Evolutionary conservation across 2,329 filamentous ascomycete genomes (phyloP), one percentile per base, ranked within the genome.

Genomic region (Mycogone perniciosa): DNA sequence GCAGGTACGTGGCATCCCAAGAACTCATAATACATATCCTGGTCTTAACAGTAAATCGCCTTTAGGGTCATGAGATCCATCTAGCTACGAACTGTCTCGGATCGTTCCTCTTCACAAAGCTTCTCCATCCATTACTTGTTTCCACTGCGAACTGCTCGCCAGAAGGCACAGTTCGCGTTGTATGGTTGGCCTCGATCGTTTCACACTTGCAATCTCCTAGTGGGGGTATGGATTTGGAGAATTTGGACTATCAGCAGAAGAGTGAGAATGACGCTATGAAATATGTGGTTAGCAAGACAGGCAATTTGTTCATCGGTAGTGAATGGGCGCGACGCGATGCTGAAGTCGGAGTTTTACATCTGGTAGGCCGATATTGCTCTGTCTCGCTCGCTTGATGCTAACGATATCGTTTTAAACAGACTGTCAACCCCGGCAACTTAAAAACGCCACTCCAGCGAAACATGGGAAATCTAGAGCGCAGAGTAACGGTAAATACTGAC

Each of bases 61-160:
- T 31, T 11, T 11, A 52, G 51, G 51, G 37, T 7, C 41, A 53
- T 37, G 68, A 71, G 55, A 59, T 68, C 10, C 66, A 70, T 54
- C 61, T 71, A 26, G 68, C 66, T n/a, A 62, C 63, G 2, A 71
- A 71, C 49, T 64, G 65, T 41, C 53, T 71, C 9, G 68, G 67
- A 2, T 60, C 63, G 7, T 70, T 69, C 51, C 56, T 70, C 6
- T 64, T 71, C 41, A 70, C 67, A 2, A 64, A 64, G 53, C 56
- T 69, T 7, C 57, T 71, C 5, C 62, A 63, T 8, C 68, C 68
- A 0, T 48, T 62, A 5, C 52, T 71, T 8, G 55, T 54, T 10
- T 56, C 60, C 9, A 67, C 67, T 4, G 65, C 66, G 9, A 60
- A 60, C 26, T 59, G 71, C 7, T 41, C 39, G 6, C 48, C 54